These are phyloP conservation scores for Pleurotus giganteus DNA, from an alignment of 768 basidiomycete genomes.

Conservation along the genomic window DNA sequence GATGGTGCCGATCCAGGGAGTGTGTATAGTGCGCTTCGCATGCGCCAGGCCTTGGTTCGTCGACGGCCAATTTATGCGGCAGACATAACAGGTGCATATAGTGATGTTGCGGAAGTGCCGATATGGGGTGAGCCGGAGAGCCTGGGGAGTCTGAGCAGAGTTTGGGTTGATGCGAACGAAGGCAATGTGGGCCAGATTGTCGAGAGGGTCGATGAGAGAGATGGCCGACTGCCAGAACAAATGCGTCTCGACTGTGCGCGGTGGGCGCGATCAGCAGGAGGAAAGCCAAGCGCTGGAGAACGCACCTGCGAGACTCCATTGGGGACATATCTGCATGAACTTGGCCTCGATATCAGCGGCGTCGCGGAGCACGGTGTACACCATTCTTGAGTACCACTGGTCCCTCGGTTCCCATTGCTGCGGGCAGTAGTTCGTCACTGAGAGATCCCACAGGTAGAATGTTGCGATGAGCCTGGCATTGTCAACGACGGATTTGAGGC, in stretches of 20 bases:
- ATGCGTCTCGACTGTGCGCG: constrained; percentile 59
- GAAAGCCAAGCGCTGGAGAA: constrained; percentile 18
- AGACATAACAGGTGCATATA: constrained; percentile 56
- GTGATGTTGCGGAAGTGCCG: constrained; percentile 63
- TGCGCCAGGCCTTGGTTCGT: constrained; percentile 46
- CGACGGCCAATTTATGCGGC: constrained; percentile 64
- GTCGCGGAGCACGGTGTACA: constrained; percentile 63
- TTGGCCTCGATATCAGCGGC: constrained; percentile 53
- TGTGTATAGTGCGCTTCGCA: constrained; percentile 44
- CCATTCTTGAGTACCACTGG: constrained; percentile 60
- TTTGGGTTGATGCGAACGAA: constrained; percentile 37
- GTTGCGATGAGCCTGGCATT: constrained; percentile 53
- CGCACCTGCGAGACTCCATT: constrained; percentile 63
- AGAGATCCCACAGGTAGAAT: constrained; percentile 50
- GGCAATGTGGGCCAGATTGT: constrained; percentile 48
- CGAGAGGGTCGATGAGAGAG: constrained; percentile 59
- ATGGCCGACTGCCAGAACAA: constrained; percentile 70
- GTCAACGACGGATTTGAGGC: constrained; percentile 15
- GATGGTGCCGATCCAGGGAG: constrained; percentile 44
- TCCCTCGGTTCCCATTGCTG: constrained; percentile 46
- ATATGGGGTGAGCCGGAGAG: constrained; percentile 46
- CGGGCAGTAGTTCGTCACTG: constrained; percentile 44
- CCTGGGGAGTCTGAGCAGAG: constrained; percentile 29
- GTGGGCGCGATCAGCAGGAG: constrained; percentile 14
- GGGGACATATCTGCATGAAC: constrained; percentile 59